Base-by-base conservation (phyloP, 148 eudicot species). In the Silene conica region DNA sequence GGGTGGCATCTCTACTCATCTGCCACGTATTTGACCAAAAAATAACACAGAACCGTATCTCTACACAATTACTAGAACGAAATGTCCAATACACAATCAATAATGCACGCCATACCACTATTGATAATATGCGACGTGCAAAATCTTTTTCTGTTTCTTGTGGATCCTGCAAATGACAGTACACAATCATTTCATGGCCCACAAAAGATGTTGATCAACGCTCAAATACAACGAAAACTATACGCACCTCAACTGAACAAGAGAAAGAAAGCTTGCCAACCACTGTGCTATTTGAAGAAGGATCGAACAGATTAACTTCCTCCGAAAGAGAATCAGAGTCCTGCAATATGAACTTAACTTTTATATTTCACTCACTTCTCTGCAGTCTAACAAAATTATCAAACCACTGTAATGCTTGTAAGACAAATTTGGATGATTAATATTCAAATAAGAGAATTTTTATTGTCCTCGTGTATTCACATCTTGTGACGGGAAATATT, bases 121-220 rank as follows among this genome's bases (percentile, higher is more conserved):
- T 81, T 58, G 98, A 87, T 76, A 94, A 74, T 74, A 94, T 77
- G 60, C 95, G 91, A 46, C 88, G 80, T 59, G 89, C 98, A 80
- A 94, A 94, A 73, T 80, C 80, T 80, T 80, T 88, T 76, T 94
- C 96, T 59, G 97, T 94, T 83, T 94, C 97, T 71, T 73, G 61
- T 28, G 97, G 97, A 80, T 94, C 98, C 97, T 94, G 82, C 67
- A 80, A 57, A 43, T 55, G 60, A 72, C 57, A 67, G 28, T 46
- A 63, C n/a, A 43, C 34, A n/a, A 74, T 74, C 71, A 75, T 58
- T 41, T 14, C 34, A 61, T 6, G 46, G 58, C 60, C 68, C 73
- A 56, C 19, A 50, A 15, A 69, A 67, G 57, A 54, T 18, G 78
- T 66, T 58, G 67, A 77, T 75, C 68, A 70, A 8, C 55, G 71